Base-by-base conservation (phyloP, 2,329 filamentous ascomycete genomes). In the Celoporthe dispersa region DNA sequence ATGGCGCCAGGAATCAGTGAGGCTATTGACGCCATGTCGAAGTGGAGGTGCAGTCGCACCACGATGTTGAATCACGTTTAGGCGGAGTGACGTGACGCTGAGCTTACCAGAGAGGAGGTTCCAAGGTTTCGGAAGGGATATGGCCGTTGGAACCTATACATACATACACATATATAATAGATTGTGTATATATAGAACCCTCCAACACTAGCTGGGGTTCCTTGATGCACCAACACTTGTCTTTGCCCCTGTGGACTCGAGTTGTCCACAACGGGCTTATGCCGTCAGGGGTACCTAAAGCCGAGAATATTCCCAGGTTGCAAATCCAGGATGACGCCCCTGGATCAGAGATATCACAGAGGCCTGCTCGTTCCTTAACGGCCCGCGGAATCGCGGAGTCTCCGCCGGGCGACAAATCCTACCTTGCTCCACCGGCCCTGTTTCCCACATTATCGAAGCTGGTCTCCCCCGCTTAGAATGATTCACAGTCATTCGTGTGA, bases 11-110 rank as follows among this genome's bases (percentile, higher is more conserved):
- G 39, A 4, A 44, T 39, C 19, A 53, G 53, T 7, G 53, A 60
- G 8, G 61, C 3, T 19, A 65, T 16, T 16, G 25, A 64, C 4
- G 41, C 53, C 69, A 70, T 70, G 5, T 53, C 31, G 60, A 44
- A 33, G 33, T 28, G 35, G 60, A 37, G 31, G 37, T 60, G 16
- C 16, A 11, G 57, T 37, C 3, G 57, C 22, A 60, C 6, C 31
- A 37, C 57, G 28, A 19, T 19, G 53, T 57, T 57, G 53, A 57
- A 19, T 57, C 11, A 33, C 4, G 53, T 57, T 31, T 31, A 5
- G 53, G 28, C 8, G 53, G 12, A 16, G 5, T 57, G 25, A 16
- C 14, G 12, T 28, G 25, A 19, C 53, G 28, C 33, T 16, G 53
- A 33, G 53, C 28, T 8, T n/a, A 6, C 6, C 22, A 39, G 33